A percentile compares a stretch with the other conserved stretches of the same genome.
These are phyloP conservation scores for Ceratobasidium sp. DNA, from an alignment of 1,284 basidiomycete genomes.

Conservation along the genomic window DNA sequence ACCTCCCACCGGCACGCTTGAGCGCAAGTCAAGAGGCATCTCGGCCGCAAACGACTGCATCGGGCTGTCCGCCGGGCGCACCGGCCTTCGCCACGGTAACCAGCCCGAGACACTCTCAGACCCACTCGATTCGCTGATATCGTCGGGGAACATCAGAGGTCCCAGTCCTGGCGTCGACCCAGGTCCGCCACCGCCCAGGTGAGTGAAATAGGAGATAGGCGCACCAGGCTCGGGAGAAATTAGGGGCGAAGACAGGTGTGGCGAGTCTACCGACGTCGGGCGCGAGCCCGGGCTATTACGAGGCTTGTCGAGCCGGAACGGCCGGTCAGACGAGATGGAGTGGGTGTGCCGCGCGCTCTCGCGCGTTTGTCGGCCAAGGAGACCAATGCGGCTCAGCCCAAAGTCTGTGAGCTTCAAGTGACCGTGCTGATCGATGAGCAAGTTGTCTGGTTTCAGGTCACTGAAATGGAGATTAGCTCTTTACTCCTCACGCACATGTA, in stretches of 20 bases:
- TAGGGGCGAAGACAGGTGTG: slow-evolving; percentile 80
- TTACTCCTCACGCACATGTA: background rate
- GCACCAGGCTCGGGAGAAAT: slow-evolving; percentile 68
- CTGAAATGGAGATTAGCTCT: slow-evolving; percentile 61
- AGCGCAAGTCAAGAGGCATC: slow-evolving; percentile 83
- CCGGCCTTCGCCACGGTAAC: slow-evolving; percentile 62
- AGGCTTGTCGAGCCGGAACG: slow-evolving; percentile 58
- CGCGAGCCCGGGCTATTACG: slow-evolving; percentile 77
- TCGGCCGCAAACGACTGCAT: slow-evolving; percentile 85
- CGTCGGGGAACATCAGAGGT: slow-evolving; percentile 65
- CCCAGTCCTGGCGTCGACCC: slow-evolving; percentile 42
- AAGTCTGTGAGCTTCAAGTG: slow-evolving; percentile 98
- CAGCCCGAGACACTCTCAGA: slow-evolving; percentile 79
- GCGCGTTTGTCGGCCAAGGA: slow-evolving; percentile 95
- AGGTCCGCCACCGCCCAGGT: slow-evolving; percentile 60
- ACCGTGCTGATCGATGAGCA: slow-evolving; percentile 93
- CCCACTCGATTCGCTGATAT: slow-evolving; percentile 86
- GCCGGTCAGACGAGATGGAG: slow-evolving; percentile 60
- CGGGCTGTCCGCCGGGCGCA: slow-evolving; percentile 74
- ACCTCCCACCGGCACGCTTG: slow-evolving; percentile 65
- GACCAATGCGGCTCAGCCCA: slow-evolving; percentile 95
- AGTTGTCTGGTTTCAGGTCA: slow-evolving; percentile 98
- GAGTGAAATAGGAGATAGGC: slow-evolving; percentile 65
- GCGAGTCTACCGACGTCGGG: slow-evolving; percentile 86
- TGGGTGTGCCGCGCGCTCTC: slow-evolving; percentile 67